A percentile compares a stretch with the other conserved stretches of the same genome.
Conservation (phyloP, 805 yeast species). For the Tetrapisispora iriomotensis region DNA sequence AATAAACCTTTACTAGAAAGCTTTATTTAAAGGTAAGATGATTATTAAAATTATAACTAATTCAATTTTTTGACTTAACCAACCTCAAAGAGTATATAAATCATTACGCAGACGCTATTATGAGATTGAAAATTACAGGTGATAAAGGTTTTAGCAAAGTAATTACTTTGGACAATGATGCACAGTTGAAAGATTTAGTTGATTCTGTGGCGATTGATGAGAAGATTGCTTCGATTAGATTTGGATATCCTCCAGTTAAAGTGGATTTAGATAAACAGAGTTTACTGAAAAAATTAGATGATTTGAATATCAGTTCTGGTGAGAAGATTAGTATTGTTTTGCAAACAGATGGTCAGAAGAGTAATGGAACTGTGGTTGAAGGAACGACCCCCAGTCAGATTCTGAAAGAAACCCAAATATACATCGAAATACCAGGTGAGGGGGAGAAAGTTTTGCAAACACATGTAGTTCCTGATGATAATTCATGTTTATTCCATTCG, state of each 20-base stretch:
- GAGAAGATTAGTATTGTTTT: slow-evolving; percentile 38
- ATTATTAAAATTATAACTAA: too few species aligned
- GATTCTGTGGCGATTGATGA: slow-evolving; percentile 8
- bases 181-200: slow-evolving; percentile 29
- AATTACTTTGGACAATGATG: slow-evolving; percentile 30
- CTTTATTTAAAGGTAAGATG: too few species aligned
- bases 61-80: too few species aligned
- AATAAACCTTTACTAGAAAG: too few species aligned
- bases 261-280: slow-evolving; percentile 26
- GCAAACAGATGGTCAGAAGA: not conserved
- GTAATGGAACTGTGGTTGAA: not conserved
- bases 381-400: not conserved
- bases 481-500: slow-evolving; percentile 67
- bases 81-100: too few species aligned
- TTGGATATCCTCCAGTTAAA: slow-evolving; percentile 54
- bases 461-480: slow-evolving; percentile 63
- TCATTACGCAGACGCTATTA: slow-evolving; percentile 10
- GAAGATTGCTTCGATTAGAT: slow-evolving; percentile 29
- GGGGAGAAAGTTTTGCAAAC: slow-evolving; percentile 34
- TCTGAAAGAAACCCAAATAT: slow-evolving; percentile 6
- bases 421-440: slow-evolving; percentile 8
- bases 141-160: slow-evolving; percentile 25
- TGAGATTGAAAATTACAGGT: slow-evolving; percentile 33
- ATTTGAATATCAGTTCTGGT: slow-evolving; percentile 44
- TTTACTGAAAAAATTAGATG: slow-evolving; percentile 21